These are phyloP conservation scores for Nakazawaea wyomingensis DNA, from an alignment of 805 yeast species.

Conservation along the genomic window DNA sequence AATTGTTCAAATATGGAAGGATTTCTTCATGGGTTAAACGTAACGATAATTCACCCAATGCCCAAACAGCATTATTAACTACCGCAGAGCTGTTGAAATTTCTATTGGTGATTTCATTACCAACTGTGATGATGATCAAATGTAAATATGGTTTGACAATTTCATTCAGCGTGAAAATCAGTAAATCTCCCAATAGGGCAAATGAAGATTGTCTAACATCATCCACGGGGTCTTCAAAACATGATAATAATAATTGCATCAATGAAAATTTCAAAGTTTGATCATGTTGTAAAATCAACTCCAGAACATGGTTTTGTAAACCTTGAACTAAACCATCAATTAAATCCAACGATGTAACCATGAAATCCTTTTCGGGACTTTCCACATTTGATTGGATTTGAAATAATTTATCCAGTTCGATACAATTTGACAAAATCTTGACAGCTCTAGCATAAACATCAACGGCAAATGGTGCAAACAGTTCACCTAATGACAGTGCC, in stretches of 20 bases:
- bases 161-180: slow-evolving; percentile 47
- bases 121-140: slow-evolving; percentile 58
- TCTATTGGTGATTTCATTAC: slow-evolving; percentile 58
- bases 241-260: slow-evolving; percentile 57
- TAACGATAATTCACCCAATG: slow-evolving; percentile 80
- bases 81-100: slow-evolving; percentile 52
- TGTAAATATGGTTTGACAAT: slow-evolving; percentile 43
- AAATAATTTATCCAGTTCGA: slow-evolving; percentile 54
- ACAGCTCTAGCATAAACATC: slow-evolving; percentile 79
- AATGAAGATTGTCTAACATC: slow-evolving; percentile 94
- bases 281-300: slow-evolving; percentile 38
- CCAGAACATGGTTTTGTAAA: slow-evolving; percentile 56
- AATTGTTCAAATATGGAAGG: slow-evolving; percentile 46
- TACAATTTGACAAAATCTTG: slow-evolving; percentile 60
- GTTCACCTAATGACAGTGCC: slow-evolving; percentile 79
- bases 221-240: slow-evolving; percentile 68
- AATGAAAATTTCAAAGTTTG: slow-evolving; percentile 27
- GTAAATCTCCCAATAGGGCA: slow-evolving; percentile 88
- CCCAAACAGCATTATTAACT: slow-evolving; percentile 90
- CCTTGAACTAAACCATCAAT: slow-evolving; percentile 94
- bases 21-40: slow-evolving; percentile 42
- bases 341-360: slow-evolving; percentile 83
- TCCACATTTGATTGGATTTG: slow-evolving; percentile 34
- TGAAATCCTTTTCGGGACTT: slow-evolving; percentile 85
- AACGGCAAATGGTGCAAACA: slow-evolving; percentile 83